A percentile compares a stretch with the other conserved stretches of the same genome.
phyloP scores from a whole-genome alignment of 345 rosid species.

The Nephelium lappaceum region DNA sequence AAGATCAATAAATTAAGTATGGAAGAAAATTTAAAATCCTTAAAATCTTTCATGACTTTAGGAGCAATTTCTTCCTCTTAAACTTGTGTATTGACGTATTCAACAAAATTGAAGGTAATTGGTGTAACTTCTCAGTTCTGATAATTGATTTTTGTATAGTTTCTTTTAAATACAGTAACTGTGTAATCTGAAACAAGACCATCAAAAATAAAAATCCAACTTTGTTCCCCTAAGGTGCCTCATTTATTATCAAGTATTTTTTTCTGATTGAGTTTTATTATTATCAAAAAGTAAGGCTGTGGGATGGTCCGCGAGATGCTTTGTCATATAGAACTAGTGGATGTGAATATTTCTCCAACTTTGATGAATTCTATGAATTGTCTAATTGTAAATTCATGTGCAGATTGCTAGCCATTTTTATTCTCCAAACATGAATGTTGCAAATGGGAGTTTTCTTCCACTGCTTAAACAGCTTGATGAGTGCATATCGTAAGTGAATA shows the following conservation, averaged over 20 bases:
- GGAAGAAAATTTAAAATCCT: too few species aligned
- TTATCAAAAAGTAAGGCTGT: neutral
- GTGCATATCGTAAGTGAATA: slow-evolving; percentile 81
- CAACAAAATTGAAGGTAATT: too few species aligned
- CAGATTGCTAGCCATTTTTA: slow-evolving; percentile 92
- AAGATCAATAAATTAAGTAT: too few species aligned
- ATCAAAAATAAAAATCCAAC: neutral
- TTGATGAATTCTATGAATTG: slow-evolving; percentile 7
- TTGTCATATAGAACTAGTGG: neutral
- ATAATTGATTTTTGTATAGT: neutral
- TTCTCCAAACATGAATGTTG: slow-evolving; percentile 81
- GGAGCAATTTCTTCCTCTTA: too few species aligned
- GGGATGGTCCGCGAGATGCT: neutral
- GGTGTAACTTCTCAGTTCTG: neutral
- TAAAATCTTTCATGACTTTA: too few species aligned
- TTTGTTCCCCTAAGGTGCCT: neutral
- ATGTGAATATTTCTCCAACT: neutral
- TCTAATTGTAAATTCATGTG: slow-evolving; percentile 22
- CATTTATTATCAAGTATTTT: neutral
- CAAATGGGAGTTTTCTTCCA: slow-evolving; percentile 77
- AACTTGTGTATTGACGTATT: too few species aligned
- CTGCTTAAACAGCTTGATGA: slow-evolving; percentile 92
- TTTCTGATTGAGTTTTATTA: too few species aligned
- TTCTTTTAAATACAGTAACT: neutral
- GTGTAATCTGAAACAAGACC: neutral